Evolutionary conservation across 129 eudicot genomes (phyloP).

Genomic region (Daucus carota): DNA sequence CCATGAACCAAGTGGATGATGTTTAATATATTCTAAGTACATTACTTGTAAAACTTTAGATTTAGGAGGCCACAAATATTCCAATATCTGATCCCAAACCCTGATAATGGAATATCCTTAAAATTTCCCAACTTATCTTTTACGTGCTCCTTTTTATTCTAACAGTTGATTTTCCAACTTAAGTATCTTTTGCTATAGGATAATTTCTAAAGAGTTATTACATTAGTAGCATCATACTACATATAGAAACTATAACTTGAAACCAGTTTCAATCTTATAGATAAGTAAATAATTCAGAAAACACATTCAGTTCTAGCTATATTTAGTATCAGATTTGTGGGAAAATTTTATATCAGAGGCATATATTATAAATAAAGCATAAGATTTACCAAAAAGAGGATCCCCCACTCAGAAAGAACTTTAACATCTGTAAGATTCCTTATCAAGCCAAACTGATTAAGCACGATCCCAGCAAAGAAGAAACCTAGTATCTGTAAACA

Average conservation of each 20-base stretch:
- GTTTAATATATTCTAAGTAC: background rate
- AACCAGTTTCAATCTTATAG: background rate
- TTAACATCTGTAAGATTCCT: conserved; percentile 93
- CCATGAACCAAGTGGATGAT: background rate
- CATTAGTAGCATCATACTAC: background rate
- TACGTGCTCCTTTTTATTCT: background rate
- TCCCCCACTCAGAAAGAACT: conserved; percentile 97
- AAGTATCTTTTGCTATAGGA: background rate
- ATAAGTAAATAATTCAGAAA: background rate
- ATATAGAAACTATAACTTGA: background rate
- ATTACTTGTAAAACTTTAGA: background rate
- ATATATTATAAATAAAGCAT: conserved; percentile 1
- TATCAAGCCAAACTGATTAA: conserved; percentile 86
- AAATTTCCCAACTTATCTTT: background rate
- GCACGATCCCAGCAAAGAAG: conserved; percentile 95
- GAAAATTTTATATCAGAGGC: background rate
- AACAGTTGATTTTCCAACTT: background rate
- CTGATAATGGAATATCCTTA: background rate
- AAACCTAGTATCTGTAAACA: conserved; percentile 91
- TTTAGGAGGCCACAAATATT: background rate
- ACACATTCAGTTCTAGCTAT: background rate
- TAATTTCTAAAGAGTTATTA: background rate
- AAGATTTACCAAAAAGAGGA: conserved; percentile 78
- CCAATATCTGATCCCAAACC: background rate
- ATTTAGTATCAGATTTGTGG: background rate